phyloP scores from a whole-genome alignment of 139 green algal genomes.

The Klebsormidium nitens region DNA sequence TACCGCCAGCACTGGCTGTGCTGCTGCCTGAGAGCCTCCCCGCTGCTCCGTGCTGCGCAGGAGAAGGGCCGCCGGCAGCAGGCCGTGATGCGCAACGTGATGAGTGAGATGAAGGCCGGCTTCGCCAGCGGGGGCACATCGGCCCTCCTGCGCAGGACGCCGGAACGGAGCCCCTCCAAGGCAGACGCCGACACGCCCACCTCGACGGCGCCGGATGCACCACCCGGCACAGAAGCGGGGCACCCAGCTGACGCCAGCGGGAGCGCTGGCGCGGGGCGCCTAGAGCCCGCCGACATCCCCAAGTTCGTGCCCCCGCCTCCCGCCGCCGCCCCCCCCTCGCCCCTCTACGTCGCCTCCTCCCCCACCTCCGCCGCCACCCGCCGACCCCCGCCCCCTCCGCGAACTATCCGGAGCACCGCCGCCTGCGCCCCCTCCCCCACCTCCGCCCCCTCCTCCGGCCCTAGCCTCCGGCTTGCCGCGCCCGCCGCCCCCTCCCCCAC shows the following conservation, averaged over 20 bases:
- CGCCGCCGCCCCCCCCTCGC: background rate
- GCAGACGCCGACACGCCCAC: background rate
- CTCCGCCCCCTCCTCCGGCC: background rate
- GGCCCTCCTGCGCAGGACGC: too few relatives aligned
- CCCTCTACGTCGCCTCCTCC: slow-evolving; percentile 6
- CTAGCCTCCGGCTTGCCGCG: too few relatives aligned
- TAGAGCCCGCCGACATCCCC: too few relatives aligned
- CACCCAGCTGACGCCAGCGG: background rate
- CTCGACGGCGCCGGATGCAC: slow-evolving; percentile 1
- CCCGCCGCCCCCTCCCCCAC: background rate
- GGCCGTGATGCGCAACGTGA: too few relatives aligned
- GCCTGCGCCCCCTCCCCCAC: slow-evolving; percentile 9
- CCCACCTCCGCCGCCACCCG: slow-evolving; percentile 2
- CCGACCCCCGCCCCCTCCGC: slow-evolving; percentile 1
- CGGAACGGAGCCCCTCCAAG: too few relatives aligned
- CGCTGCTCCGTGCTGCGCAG: too few relatives aligned
- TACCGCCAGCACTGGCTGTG: too few relatives aligned
- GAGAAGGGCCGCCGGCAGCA: too few relatives aligned
- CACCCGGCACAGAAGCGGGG: too few relatives aligned
- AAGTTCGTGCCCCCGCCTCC: background rate
- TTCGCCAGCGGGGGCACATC: too few relatives aligned
- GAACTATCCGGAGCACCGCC: background rate
- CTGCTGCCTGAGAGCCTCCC: too few relatives aligned
- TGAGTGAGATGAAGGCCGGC: too few relatives aligned
- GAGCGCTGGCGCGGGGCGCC: background rate